A percentile compares a stretch with the other conserved stretches of the same genome.
Evolutionary conservation across 1,139 yeast genomes (phyloP).

Genomic region (Eremothecium sinecaudum): DNA sequence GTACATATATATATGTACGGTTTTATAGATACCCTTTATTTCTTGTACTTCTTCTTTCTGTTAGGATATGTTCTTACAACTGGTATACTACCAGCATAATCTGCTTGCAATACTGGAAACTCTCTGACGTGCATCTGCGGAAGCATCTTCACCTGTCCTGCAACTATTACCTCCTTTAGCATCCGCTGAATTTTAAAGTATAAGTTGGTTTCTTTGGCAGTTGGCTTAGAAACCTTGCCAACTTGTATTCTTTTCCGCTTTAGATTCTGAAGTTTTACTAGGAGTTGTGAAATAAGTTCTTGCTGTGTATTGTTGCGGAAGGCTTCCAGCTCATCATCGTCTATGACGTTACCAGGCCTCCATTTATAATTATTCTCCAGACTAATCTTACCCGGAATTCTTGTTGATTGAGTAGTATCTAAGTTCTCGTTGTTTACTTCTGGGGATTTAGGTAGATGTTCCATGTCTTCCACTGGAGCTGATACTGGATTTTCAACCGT

Average conservation of each 20-base stretch:
- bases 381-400: slow-evolving; percentile 38
- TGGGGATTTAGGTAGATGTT: slow-evolving; percentile 22
- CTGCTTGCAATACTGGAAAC: slow-evolving; percentile 63
- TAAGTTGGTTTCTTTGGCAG: slow-evolving; percentile 39
- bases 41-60: slow-evolving; percentile 30
- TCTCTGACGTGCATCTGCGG: slow-evolving; percentile 27
- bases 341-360: slow-evolving; percentile 44
- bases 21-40: slow-evolving; percentile 11
- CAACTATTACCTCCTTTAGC: slow-evolving; percentile 37
- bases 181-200: slow-evolving; percentile 45
- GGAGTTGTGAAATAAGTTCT: slow-evolving; percentile 45
- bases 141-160: slow-evolving; percentile 18
- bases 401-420: slow-evolving; percentile 11
- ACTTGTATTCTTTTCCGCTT: slow-evolving; percentile 48
- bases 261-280: slow-evolving; percentile 51
- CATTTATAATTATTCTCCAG: slow-evolving; percentile 44
- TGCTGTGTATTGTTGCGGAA: slow-evolving; percentile 41
- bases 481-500: slow-evolving; percentile 10
- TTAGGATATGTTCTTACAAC: slow-evolving; percentile 38
- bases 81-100: slow-evolving; percentile 74
- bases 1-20: too few species aligned
- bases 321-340: slow-evolving; percentile 45
- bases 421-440: slow-evolving; percentile 16
- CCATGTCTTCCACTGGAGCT: slow-evolving; percentile 9
- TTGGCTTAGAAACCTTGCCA: slow-evolving; percentile 34